Percentiles rank a stretch among this genome's conserved stretches.
Conservation (phyloP, 306 rosid genomes). For the Prinsepia uniflora region DNA sequence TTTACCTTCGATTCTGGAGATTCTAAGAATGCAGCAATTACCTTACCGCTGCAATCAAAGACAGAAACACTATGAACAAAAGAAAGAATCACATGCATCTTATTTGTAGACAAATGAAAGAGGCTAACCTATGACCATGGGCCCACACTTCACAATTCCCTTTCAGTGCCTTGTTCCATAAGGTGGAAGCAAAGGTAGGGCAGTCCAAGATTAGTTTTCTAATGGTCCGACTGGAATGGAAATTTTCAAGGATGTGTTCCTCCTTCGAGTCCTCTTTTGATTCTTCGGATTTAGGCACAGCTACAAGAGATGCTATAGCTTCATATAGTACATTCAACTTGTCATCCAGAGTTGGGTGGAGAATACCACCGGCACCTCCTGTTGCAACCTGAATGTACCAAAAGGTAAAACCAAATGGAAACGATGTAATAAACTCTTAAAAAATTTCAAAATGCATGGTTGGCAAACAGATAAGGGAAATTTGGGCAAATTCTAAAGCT, state of each 20-base stretch:
- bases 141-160: slow-evolving; percentile 83
- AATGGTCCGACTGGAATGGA: slow-evolving; percentile 80
- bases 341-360: slow-evolving; percentile 55
- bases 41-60: slow-evolving; percentile 66
- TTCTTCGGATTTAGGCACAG: slow-evolving; percentile 59
- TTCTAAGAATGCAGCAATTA: slow-evolving; percentile 71
- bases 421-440: neutral
- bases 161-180: slow-evolving; percentile 73
- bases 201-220: slow-evolving; percentile 78
- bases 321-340: slow-evolving; percentile 61
- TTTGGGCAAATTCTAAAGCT: neutral
- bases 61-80: slow-evolving; percentile 10
- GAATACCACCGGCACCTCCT: slow-evolving; percentile 81
- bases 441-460: neutral
- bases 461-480: neutral
- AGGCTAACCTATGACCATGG: slow-evolving; percentile 66
- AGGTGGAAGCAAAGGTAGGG: slow-evolving; percentile 68
- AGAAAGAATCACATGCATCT: slow-evolving; percentile 17
- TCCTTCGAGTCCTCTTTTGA: slow-evolving; percentile 42
- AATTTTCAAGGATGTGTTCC: slow-evolving; percentile 82
- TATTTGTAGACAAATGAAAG: slow-evolving; percentile 6
- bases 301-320: slow-evolving; percentile 66
- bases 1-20: slow-evolving; percentile 55
- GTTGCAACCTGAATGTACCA: slow-evolving; percentile 50
- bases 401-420: neutral